These are phyloP conservation scores for Nakazawaea populi DNA, from an alignment of 805 yeast genomes.

Conservation along the genomic window DNA sequence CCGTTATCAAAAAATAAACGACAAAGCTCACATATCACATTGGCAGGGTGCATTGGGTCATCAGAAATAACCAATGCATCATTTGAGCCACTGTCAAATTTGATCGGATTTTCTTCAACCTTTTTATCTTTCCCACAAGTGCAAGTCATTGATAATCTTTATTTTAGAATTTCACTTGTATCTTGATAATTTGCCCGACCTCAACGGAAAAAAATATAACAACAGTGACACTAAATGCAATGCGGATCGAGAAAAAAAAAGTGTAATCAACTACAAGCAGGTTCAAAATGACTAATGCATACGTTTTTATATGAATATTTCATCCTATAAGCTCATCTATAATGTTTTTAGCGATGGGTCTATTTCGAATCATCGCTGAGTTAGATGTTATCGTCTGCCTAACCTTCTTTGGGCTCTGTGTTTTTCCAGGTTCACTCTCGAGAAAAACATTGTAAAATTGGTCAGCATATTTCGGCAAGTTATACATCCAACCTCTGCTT, in stretches of 20 bases:
- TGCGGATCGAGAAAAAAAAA: too few relatives aligned
- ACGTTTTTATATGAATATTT: background rate
- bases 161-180: too few relatives aligned
- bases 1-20: conserved; percentile 68
- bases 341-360: conserved; percentile 6
- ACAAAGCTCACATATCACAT: conserved; percentile 78
- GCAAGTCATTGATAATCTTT: background rate
- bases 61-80: conserved; percentile 27
- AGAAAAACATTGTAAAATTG: conserved; percentile 23
- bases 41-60: conserved; percentile 73
- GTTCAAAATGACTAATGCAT: too few relatives aligned
- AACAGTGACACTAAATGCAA: too few relatives aligned
- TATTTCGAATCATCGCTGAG: conserved; percentile 3
- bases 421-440: background rate
- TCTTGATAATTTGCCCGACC: too few relatives aligned
- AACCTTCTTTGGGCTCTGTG: background rate
- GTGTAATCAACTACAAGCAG: too few relatives aligned
- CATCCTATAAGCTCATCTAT: conserved; percentile 1
- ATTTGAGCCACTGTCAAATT: conserved; percentile 17
- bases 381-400: background rate
- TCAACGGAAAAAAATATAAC: too few relatives aligned
- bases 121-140: background rate
- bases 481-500: conserved; percentile 57
- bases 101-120: background rate
- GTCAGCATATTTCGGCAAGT: conserved; percentile 41